phyloP scores from a whole-genome alignment of 345 rosid species.

The Citrus medica region DNA sequence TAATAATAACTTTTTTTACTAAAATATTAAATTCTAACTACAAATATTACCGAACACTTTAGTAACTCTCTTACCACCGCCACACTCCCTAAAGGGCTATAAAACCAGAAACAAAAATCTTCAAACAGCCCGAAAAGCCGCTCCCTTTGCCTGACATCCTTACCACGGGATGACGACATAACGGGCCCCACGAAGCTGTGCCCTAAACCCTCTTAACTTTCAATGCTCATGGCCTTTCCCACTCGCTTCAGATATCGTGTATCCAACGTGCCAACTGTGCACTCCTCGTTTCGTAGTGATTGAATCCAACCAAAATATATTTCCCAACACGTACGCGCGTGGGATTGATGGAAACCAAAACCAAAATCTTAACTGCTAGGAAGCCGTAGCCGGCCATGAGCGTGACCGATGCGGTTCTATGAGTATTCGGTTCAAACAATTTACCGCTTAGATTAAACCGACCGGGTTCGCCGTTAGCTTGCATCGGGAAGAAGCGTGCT shows the following conservation, averaged over 20 bases:
- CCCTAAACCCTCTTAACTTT: background rate
- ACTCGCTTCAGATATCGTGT: background rate
- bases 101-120: background rate
- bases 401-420: background rate
- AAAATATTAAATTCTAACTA: no score
- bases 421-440: background rate
- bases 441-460: background rate
- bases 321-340: background rate
- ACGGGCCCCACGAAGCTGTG: background rate
- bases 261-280: background rate
- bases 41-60: fast-evolving
- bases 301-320: background rate
- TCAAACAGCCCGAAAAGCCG: background rate
- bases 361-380: background rate
- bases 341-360: background rate
- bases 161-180: background rate
- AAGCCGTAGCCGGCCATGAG: background rate
- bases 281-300: background rate
- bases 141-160: background rate
- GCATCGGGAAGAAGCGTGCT: slow-evolving; percentile 25
- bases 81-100: no score
- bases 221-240: no score
- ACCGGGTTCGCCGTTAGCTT: slow-evolving; percentile 8
- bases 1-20: no score
- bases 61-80: fast-evolving